Evolutionary conservation across 345 rosid genomes (phyloP).

Genomic region (Triadica sebifera): DNA sequence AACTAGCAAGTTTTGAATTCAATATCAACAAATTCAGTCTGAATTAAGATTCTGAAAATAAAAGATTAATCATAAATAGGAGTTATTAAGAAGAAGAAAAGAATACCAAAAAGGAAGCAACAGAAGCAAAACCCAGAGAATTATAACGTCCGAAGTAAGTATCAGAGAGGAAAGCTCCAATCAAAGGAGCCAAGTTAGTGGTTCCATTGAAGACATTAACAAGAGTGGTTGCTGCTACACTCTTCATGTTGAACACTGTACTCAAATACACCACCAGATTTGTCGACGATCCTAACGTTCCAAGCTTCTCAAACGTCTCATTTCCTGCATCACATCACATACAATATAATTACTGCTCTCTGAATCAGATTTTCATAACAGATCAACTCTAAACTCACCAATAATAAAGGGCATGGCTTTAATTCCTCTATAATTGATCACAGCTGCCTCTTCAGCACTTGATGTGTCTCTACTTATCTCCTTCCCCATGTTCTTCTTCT

Average conservation of each 20-base stretch:
- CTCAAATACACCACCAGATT: constrained; percentile 39
- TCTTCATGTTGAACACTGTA: constrained; percentile 40
- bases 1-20: neutral
- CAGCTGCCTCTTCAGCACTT: neutral
- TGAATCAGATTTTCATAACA: too few species aligned
- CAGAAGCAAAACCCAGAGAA: constrained; percentile 33
- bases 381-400: neutral
- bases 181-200: constrained; percentile 31
- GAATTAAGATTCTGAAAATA: too few species aligned
- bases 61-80: too few species aligned
- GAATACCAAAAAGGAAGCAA: constrained; percentile 30
- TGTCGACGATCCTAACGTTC: constrained; percentile 32
- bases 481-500: too few species aligned
- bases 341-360: too few species aligned
- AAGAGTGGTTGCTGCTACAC: constrained; percentile 29
- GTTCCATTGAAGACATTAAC: constrained; percentile 35
- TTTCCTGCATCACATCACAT: neutral
- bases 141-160: constrained; percentile 36
- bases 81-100: too few species aligned
- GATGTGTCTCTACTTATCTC: too few species aligned
- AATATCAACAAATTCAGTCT: too few species aligned
- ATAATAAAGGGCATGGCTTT: constrained; percentile 29
- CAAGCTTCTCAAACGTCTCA: constrained; percentile 46
- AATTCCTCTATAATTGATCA: constrained; percentile 21
- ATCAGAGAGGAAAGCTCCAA: constrained; percentile 43